phyloP scores from a whole-genome alignment of 495 filamentous ascomycete genomes.

The Annulohypoxylon nitens region DNA sequence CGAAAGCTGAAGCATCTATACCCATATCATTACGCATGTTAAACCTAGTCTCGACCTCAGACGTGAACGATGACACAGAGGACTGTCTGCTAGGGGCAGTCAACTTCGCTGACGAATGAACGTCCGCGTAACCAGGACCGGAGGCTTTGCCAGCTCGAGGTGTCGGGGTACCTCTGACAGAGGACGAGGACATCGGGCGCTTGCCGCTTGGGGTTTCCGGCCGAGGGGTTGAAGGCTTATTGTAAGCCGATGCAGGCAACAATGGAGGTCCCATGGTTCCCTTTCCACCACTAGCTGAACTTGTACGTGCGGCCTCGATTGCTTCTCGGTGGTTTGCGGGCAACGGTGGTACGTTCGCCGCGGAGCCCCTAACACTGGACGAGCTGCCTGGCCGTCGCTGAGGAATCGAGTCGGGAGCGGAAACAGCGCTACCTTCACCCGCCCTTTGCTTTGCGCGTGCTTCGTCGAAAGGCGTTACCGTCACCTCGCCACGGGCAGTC shows the following conservation, averaged over 20 bases:
- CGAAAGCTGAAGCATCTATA: slow-evolving; percentile 70
- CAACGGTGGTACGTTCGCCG: slow-evolving; percentile 72
- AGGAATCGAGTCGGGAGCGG: slow-evolving; percentile 44
- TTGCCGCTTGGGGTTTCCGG: slow-evolving; percentile 76
- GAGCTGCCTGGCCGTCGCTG: slow-evolving; percentile 75
- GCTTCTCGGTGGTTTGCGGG: slow-evolving; percentile 84
- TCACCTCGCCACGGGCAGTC: slow-evolving; percentile 45
- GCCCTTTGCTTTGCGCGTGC: slow-evolving; percentile 53
- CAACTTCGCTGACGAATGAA: slow-evolving; percentile 57
- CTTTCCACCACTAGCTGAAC: slow-evolving; percentile 62
- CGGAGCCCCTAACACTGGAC: slow-evolving; percentile 65
- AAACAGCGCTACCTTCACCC: slow-evolving; percentile 39
- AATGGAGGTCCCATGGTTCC: slow-evolving; percentile 85
- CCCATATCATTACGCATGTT: slow-evolving; percentile 73
- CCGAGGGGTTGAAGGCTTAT: slow-evolving; percentile 65
- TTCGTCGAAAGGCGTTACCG: slow-evolving; percentile 33
- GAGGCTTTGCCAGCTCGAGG: slow-evolving; percentile 54
- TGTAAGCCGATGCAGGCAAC: slow-evolving; percentile 84
- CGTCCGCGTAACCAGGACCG: slow-evolving; percentile 53
- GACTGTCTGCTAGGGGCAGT: slow-evolving; percentile 71
- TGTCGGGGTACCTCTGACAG: slow-evolving; percentile 55
- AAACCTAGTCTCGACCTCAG: slow-evolving; percentile 91
- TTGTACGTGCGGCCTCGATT: slow-evolving; percentile 80
- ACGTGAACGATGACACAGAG: slow-evolving; percentile 94
- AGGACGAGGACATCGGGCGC: slow-evolving; percentile 56